Percentiles rank a stretch among this genome's conserved stretches.
These are phyloP conservation scores for Euphorbia lathyris DNA, from an alignment of 345 rosid species.

Conservation along the genomic window DNA sequence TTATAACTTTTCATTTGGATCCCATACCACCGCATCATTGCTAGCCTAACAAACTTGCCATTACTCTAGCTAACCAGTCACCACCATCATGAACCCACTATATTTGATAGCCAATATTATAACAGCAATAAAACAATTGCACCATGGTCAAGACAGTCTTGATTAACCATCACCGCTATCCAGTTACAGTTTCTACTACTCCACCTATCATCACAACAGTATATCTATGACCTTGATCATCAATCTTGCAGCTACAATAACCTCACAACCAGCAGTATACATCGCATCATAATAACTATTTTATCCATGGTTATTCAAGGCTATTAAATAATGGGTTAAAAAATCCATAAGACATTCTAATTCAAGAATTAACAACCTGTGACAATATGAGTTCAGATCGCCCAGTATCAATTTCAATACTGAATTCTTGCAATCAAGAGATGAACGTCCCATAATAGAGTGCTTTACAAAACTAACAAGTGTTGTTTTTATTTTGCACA, in stretches of 20 bases:
- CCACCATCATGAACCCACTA: neutral
- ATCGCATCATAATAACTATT: neutral
- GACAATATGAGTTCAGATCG: neutral
- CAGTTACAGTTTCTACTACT: neutral
- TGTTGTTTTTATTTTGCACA: neutral
- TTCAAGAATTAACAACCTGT: neutral
- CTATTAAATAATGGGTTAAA: neutral
- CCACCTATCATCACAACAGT: neutral
- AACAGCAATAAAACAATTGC: neutral
- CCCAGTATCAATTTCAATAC: neutral
- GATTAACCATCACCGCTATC: neutral
- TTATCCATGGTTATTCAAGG: neutral
- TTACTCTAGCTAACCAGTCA: neutral
- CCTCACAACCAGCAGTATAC: neutral
- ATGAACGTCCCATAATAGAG: neutral
- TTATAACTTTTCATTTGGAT: neutral
- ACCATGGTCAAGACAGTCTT: neutral
- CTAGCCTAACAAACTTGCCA: neutral
- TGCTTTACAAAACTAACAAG: neutral
- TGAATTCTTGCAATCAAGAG: neutral
- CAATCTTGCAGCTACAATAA: neutral
- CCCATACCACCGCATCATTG: neutral
- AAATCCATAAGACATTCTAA: neutral
- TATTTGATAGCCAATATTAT: no score
- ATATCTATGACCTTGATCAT: neutral